Base-by-base conservation (phyloP, 768 basidiomycete species). In the Tulasnella sp. region DNA sequence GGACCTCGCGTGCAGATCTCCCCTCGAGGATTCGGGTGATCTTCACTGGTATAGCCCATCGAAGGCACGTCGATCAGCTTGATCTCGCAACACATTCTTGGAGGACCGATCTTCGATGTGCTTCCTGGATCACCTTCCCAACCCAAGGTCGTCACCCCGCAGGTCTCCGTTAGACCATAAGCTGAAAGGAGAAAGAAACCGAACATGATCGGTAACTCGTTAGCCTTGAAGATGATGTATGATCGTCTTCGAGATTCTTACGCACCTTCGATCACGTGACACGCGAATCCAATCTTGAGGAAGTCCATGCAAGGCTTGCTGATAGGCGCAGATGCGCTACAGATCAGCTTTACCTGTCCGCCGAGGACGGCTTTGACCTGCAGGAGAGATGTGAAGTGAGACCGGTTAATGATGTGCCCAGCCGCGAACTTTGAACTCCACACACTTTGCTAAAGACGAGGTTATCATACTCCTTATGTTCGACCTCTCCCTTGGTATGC, bases 361-460 rank as follows among this genome's bases (percentile, higher is more conserved):
- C 94, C 94, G 17, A 97, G 79, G 41, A 89, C 82, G 41, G 80
- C 81, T 67, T 83, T 83, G 63, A 93, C 76, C 88, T 91, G 97
- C n/a, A n/a, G n/a, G n/a, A n/a, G n/a, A n/a, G n/a, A n/a, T n/a
- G n/a, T n/a, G n/a, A n/a, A n/a, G n/a, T n/a, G n/a, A n/a, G n/a
- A n/a, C n/a, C n/a, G n/a, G n/a, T n/a, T n/a, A n/a, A n/a, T n/a
- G n/a, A n/a, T n/a, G n/a, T n/a, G n/a, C n/a, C n/a, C n/a, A n/a
- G n/a, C 15, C 2, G 64, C 25, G 42, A 15, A n/a, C n/a, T n/a
- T 48, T n/a, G 5, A 7, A 5, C n/a, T 81, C 66, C 82, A 22
- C 52, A n/a, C 52, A 87, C 92, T 83, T 98, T 98, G 63, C 81
- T 77, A 76, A 99, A 97, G 1, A 99, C 87, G 34, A 99, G 68